Evolutionary conservation across 1,139 yeast species (phyloP).

Genomic region (Debaryomycetaceae sp.): DNA sequence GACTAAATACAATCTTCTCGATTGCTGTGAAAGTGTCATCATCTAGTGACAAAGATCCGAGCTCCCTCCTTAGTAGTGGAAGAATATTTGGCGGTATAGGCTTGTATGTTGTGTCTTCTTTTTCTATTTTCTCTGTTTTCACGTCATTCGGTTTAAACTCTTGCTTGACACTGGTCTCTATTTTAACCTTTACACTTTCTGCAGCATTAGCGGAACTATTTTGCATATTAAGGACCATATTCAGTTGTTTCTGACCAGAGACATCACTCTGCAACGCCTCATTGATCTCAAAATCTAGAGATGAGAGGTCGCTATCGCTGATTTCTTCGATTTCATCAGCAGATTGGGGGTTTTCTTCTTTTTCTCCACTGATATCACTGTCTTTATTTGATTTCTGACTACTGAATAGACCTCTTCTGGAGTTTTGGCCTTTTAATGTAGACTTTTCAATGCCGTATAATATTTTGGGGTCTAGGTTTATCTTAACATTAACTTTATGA

Average conservation of each 20-base stretch:
- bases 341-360: not conserved
- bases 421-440: constrained; percentile 1
- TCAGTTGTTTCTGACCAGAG: not conserved
- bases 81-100: constrained; percentile 25
- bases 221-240: not conserved
- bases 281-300: constrained; percentile 9
- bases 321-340: constrained; percentile 4
- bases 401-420: not conserved
- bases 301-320: constrained; percentile 9
- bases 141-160: not conserved
- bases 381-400: not conserved
- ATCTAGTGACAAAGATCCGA: constrained; percentile 15
- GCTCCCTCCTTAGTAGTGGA: constrained; percentile 19
- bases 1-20: constrained; percentile 26
- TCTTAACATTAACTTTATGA: constrained; percentile 10
- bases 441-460: constrained; percentile 4
- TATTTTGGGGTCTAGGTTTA: constrained; percentile 14
- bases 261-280: constrained; percentile 3
- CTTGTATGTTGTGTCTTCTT: constrained; percentile 8
- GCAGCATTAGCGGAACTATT: not conserved
- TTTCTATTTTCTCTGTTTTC: not conserved
- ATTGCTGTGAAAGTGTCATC: constrained; percentile 21
- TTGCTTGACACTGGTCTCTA: not conserved
- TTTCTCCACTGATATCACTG: not conserved
- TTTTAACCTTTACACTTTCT: not conserved